A percentile compares a stretch with the other conserved stretches of the same genome.
These are phyloP conservation scores for Cyanidiococcus yangmingshanensis DNA, from an alignment of 23 red algal species.

Conservation along the genomic window DNA sequence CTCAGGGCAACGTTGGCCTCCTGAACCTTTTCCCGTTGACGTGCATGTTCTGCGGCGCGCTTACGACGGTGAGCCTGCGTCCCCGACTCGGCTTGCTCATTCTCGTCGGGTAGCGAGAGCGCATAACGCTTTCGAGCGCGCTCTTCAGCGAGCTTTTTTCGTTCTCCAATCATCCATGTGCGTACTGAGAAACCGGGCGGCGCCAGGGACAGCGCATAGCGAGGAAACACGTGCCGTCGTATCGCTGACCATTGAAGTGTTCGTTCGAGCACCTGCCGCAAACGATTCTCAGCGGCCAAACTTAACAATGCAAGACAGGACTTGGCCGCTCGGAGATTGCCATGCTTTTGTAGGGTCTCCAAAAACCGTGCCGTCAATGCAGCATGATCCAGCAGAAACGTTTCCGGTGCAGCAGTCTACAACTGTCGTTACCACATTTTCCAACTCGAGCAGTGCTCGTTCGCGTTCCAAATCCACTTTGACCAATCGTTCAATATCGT, in stretches of 20 bases:
- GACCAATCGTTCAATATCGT: slow-evolving; percentile 1
- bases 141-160: neutral
- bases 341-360: neutral
- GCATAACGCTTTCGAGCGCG: slow-evolving; percentile 7
- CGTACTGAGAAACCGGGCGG: neutral
- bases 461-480: slow-evolving; percentile 7
- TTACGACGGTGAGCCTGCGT: neutral
- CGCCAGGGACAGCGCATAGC: neutral
- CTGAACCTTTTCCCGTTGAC: slow-evolving; percentile 12
- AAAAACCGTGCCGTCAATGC: neutral
- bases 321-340: neutral
- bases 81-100: neutral
- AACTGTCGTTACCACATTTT: neutral
- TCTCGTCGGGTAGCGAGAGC: neutral
- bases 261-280: slow-evolving; percentile 18
- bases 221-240: neutral
- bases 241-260: neutral
- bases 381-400: neutral
- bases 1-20: slow-evolving; percentile 18
- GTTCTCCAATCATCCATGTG: neutral
- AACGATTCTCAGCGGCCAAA: neutral
- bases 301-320: neutral
- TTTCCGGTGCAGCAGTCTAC: slow-evolving; percentile 12
- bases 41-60: neutral
- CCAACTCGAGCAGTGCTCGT: neutral